Percentiles rank a stretch among this genome's conserved stretches.
These are phyloP conservation scores for Candida vaughaniae DNA, from an alignment of 805 yeast genomes.

Conservation along the genomic window DNA sequence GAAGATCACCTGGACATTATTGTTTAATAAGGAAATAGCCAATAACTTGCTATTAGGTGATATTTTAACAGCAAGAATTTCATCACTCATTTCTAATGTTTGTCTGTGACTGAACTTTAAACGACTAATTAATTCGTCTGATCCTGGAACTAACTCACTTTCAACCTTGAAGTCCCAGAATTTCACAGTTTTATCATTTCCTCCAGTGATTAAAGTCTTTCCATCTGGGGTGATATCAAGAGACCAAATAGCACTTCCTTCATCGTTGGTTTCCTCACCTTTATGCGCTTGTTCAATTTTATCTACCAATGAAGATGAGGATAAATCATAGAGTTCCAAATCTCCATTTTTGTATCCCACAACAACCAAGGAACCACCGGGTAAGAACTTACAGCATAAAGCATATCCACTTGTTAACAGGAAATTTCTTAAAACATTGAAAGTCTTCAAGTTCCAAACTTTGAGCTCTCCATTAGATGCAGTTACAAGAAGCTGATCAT, in stretches of 20 bases:
- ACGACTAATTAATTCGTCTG: constrained; percentile 46
- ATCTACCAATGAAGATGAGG: constrained; percentile 73
- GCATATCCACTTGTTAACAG: constrained; percentile 77
- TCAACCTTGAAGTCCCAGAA: constrained; percentile 84
- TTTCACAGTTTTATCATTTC: constrained; percentile 87
- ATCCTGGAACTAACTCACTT: constrained; percentile 69
- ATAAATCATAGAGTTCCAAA: constrained; percentile 80
- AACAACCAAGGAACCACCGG: constrained; percentile 86
- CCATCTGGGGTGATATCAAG: constrained; percentile 87
- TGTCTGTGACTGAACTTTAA: constrained; percentile 70
- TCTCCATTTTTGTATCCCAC: constrained; percentile 88
- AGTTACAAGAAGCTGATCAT: constrained; percentile 76
- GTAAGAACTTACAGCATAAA: constrained; percentile 74
- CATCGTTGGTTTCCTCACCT: constrained; percentile 21
- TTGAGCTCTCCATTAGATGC: constrained; percentile 90
- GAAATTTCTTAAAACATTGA: constrained; percentile 78
- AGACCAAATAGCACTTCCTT: constrained; percentile 76
- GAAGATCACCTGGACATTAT: constrained; percentile 93
- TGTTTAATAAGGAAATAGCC: constrained; percentile 85
- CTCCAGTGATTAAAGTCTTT: constrained; percentile 80
- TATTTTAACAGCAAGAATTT: constrained; percentile 72
- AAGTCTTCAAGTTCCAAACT: constrained; percentile 78
- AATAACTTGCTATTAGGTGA: constrained; percentile 77
- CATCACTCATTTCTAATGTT: constrained; percentile 84
- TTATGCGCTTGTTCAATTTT: constrained; percentile 70